These are phyloP conservation scores for Aurantiochytrium sp. DNA, from an alignment of 108 stramenopile species.

Conservation along the genomic window DNA sequence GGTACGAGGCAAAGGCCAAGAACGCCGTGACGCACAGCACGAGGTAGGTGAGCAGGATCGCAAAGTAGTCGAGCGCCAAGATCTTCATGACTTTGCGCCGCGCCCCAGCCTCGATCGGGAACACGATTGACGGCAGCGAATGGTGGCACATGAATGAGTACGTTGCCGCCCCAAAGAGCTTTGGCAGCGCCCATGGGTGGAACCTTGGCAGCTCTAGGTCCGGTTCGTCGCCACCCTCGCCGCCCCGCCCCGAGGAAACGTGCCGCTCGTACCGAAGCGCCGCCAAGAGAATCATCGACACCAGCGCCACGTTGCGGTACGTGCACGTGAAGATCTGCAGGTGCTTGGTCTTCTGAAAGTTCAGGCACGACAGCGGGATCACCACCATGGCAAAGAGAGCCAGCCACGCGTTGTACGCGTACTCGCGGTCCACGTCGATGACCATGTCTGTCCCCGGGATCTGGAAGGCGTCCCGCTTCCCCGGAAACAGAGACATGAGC, in stretches of 20 bases:
- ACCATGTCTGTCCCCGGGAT: background rate
- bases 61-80: background rate
- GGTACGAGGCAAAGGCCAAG: background rate
- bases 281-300: background rate
- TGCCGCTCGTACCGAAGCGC: background rate
- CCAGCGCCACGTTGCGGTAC: background rate
- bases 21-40: background rate
- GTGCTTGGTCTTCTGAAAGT: slow-evolving; percentile 23
- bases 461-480: background rate
- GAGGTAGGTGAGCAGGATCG: background rate
- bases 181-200: background rate
- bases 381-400: background rate
- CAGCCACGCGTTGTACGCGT: background rate
- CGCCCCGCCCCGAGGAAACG: background rate
- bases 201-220: background rate
- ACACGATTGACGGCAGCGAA: slow-evolving; percentile 16
- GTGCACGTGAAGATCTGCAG: slow-evolving; percentile 24
- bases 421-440: background rate
- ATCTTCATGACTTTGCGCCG: background rate
- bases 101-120: background rate
- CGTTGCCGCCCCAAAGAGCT: slow-evolving; percentile 26
- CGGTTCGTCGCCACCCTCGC: background rate
- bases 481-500: background rate
- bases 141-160: slow-evolving; percentile 31
- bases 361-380: background rate